A percentile compares a stretch with the other conserved stretches of the same genome.
Evolutionary conservation across 805 yeast species (phyloP).

Genomic region (Candida gorgasii): DNA sequence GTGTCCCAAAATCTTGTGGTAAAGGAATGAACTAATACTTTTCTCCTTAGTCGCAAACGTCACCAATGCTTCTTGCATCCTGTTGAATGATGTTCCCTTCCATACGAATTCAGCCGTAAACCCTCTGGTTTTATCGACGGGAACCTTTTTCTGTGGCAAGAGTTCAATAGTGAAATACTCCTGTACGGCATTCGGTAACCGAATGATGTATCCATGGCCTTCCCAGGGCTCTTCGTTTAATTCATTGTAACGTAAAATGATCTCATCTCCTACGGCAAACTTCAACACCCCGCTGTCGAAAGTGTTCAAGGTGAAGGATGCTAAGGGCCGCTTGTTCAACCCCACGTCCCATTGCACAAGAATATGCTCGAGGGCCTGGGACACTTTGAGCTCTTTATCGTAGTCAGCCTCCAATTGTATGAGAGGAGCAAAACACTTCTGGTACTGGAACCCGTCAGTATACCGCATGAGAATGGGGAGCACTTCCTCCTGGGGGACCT

Average conservation of each 20-base stretch:
- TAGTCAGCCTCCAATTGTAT: constrained; percentile 80
- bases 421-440: constrained; percentile 79
- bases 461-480: constrained; percentile 76
- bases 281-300: constrained; percentile 65
- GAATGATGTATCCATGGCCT: constrained; percentile 67
- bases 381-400: constrained; percentile 72
- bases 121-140: constrained; percentile 58
- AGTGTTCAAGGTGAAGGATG: constrained; percentile 66
- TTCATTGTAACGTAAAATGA: constrained; percentile 66
- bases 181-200: constrained; percentile 63
- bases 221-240: constrained; percentile 59
- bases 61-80: constrained; percentile 81
- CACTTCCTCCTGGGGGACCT: constrained; percentile 40
- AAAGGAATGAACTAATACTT: constrained; percentile 72
- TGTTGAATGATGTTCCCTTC: constrained; percentile 79
- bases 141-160: constrained; percentile 43
- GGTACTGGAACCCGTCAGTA: constrained; percentile 82
- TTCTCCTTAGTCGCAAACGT: constrained; percentile 67
- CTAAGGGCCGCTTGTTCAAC: constrained; percentile 63
- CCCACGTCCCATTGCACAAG: constrained; percentile 74
- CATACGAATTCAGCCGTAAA: constrained; percentile 87
- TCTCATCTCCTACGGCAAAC: constrained; percentile 84
- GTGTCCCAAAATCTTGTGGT: constrained; percentile 79
- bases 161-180: constrained; percentile 77
- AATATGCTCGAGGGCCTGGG: constrained; percentile 73